Base-by-base conservation (phyloP, 192 early-diverging fungal species). In the Coemansia sp. region DNA sequence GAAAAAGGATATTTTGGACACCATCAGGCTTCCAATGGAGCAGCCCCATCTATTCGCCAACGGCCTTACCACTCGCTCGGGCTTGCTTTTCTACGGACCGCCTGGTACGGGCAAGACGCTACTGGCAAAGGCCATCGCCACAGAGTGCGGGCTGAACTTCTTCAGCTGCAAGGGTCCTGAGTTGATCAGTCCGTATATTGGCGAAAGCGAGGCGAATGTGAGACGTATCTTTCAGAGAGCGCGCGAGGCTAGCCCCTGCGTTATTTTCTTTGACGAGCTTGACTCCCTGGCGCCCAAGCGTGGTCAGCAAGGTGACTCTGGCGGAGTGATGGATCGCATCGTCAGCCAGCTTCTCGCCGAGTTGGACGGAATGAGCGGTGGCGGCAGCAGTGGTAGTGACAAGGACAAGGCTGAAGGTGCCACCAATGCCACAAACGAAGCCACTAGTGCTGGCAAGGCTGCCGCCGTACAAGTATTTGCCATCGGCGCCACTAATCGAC, bases 321-420 rank as follows among this genome's bases (percentile, higher is more conserved):
- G 98, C 16, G 98, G 98, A 44, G 98, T 98, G 29, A 99, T 98
- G 98, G 98, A 99, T 75, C 91, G 98, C 65, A 98, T 98, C 75
- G 97, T 99, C 31, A 90, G 88, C 69, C 98, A 99, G 81, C 73
- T 99, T 39, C 75, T 99, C 7, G 96, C 97, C 2, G 98, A 99
- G 67, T 84, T 99, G 68, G 98, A 99, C 72, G 95, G 94, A 17
- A 94, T 98, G 89, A 81, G 78, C 37, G 68, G 89, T 34, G 51
- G 51, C 51, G 85, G 87, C 54, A 81, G 78, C 21, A 65, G 67
- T 13, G 59, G 59, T 64, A 44, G 46, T 9, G 64, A 66, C 19
- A 35, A 45, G 4, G 73, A 72, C 16, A 59, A 70, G 31, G 66
- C 72, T 6, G 78, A 75, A 8, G 88, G 86, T 3, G 70, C 79